Conservation (phyloP, 768 basidiomycete genomes). For the Mycena haematopus region DNA sequence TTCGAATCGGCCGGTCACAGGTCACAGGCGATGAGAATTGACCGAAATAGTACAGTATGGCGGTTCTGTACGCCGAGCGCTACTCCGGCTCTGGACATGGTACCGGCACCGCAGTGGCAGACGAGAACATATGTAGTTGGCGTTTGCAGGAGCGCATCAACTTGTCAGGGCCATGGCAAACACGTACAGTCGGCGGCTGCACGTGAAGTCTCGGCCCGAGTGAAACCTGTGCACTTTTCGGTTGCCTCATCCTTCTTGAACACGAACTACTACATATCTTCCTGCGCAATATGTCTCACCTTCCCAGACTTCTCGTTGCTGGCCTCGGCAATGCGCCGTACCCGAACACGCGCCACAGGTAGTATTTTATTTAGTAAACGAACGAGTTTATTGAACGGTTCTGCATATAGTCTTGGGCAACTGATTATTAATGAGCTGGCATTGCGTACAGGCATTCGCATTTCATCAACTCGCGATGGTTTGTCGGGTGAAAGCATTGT, state of each 20-base stretch:
- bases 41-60: too few relatives aligned
- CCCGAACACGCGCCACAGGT: conserved; percentile 29
- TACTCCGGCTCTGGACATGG: conserved; percentile 66
- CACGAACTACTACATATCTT: conserved; percentile 12
- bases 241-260: conserved; percentile 14
- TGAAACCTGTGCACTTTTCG: too few relatives aligned
- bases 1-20: too few relatives aligned
- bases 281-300: conserved; percentile 5
- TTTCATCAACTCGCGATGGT: conserved; percentile 57
- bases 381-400: too few relatives aligned
- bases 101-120: conserved; percentile 84
- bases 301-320: conserved; percentile 27
- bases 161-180: too few relatives aligned
- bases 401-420: conserved; percentile 65
- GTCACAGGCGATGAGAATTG: too few relatives aligned
- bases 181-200: too few relatives aligned
- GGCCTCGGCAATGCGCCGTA: conserved; percentile 30
- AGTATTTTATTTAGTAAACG: not conserved
- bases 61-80: conserved; percentile 61
- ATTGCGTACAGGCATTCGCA: conserved; percentile 56
- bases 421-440: conserved; percentile 74
- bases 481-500: conserved; percentile 53
- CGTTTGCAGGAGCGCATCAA: not conserved
- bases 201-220: too few relatives aligned
- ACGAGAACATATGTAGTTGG: conserved; percentile 54